A percentile compares a stretch with the other conserved stretches of the same genome.
Evolutionary conservation across 2,329 filamentous ascomycete species (phyloP).

Genomic region (Aspergillus nomiae): DNA sequence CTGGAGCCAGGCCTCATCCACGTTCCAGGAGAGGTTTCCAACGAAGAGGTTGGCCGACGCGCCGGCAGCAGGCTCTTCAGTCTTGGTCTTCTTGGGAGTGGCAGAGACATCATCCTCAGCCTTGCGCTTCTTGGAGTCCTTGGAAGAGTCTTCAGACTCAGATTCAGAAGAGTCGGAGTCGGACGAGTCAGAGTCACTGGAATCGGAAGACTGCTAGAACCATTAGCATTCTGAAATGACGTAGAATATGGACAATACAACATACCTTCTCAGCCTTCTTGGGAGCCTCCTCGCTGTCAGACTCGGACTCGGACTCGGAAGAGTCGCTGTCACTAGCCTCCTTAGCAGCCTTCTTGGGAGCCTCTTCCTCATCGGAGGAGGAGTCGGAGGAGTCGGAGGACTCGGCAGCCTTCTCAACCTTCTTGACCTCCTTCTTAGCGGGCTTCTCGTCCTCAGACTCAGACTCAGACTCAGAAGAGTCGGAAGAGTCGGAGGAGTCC

Average conservation of each 20-base stretch:
- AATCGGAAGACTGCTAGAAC: constrained; percentile 16
- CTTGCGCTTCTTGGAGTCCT: constrained; percentile 52
- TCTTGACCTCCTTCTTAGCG: constrained; percentile 37
- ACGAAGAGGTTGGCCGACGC: constrained; percentile 72
- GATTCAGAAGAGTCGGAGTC: constrained; percentile 27
- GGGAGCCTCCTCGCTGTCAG: constrained; percentile 24
- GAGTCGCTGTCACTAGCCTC: constrained; percentile 29
- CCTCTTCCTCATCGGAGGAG: constrained; percentile 22
- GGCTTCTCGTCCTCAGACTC: constrained; percentile 41
- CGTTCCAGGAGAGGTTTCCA: constrained; percentile 86
- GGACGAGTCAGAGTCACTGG: constrained; percentile 4
- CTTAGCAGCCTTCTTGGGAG: constrained; percentile 29
- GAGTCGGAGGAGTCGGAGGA: constrained; percentile 8
- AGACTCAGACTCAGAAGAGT: constrained; percentile 24
- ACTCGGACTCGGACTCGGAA: constrained; percentile 41
- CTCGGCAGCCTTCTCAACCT: constrained; percentile 24
- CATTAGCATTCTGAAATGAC: constrained; percentile 5
- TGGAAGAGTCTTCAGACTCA: constrained; percentile 36
- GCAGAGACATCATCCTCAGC: constrained; percentile 47
- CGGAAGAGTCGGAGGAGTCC: constrained; percentile 30
- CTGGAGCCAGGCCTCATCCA: constrained; percentile 80
- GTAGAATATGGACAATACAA: not conserved
- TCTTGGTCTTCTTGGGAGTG: constrained; percentile 66
- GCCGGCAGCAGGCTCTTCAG: constrained; percentile 35
- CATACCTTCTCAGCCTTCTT: constrained; percentile 34